phyloP scores from a whole-genome alignment of 306 rosid genomes.

The Quercus glauca region DNA sequence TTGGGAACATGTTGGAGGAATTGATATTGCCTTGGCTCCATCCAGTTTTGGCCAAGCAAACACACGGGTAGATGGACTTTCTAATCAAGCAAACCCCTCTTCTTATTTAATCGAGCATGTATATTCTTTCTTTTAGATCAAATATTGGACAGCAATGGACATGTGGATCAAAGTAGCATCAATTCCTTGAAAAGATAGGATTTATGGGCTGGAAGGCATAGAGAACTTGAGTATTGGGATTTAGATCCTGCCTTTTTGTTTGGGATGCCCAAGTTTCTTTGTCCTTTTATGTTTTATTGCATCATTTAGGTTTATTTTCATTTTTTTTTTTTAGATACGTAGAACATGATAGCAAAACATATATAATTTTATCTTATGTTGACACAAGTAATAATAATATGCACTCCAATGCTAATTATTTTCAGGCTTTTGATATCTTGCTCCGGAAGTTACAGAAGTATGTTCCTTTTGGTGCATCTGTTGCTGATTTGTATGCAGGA shows the following conservation, averaged over 20 bases:
- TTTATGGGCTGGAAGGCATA: background rate
- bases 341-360: background rate
- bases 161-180: background rate
- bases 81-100: conserved; percentile 10
- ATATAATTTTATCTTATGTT: background rate
- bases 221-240: background rate
- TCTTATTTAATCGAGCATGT: conserved; percentile 2
- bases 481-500: conserved; percentile 93
- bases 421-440: conserved; percentile 82
- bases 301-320: background rate
- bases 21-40: conserved; percentile 85
- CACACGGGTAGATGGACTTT: conserved; percentile 58
- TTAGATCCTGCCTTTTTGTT: background rate
- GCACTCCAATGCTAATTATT: conserved; percentile 5
- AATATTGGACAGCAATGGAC: conserved; percentile 3
- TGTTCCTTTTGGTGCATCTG: conserved; percentile 85
- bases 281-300: background rate
- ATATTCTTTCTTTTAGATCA: conserved; percentile 7
- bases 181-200: background rate
- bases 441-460: conserved; percentile 84
- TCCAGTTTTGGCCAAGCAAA: conserved; percentile 99
- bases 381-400: background rate
- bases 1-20: conserved; percentile 96
- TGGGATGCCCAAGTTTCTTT: background rate
- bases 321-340: background rate